phyloP scores from a whole-genome alignment of 371 early-diverging fungal species.

The Rozella allomycis region DNA sequence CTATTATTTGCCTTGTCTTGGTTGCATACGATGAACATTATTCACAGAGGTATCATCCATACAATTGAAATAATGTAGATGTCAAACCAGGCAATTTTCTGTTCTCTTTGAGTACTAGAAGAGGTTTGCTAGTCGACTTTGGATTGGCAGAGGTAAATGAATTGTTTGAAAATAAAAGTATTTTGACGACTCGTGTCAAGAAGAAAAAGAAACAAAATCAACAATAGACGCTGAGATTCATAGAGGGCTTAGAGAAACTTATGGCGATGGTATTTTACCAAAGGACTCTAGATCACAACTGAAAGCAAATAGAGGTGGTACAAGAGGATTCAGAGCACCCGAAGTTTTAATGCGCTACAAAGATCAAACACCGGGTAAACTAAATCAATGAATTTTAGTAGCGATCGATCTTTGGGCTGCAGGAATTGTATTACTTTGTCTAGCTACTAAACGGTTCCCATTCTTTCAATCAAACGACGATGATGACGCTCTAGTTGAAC shows the following conservation, averaged over 20 bases:
- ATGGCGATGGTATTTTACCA: too few species aligned
- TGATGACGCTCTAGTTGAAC: conserved; percentile 67
- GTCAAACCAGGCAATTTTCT: conserved; percentile 95
- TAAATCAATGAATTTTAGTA: neutral
- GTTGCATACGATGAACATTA: conserved; percentile 27
- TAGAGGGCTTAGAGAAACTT: neutral
- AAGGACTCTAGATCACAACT: conserved; percentile 47
- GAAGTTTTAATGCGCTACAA: conserved; percentile 77
- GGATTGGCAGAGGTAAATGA: conserved; percentile 72
- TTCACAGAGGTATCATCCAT: conserved; percentile 48
- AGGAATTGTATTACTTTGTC: conserved; percentile 68
- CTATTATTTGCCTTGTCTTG: conserved; percentile 43
- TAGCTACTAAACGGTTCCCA: conserved; percentile 69
- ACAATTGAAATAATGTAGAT: conserved; percentile 45
- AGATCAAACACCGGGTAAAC: conserved; percentile 53
- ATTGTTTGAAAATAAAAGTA: too few species aligned
- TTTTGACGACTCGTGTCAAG: too few species aligned
- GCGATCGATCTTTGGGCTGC: conserved; percentile 89
- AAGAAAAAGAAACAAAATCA: neutral
- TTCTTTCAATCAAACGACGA: conserved; percentile 83
- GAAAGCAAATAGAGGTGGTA: conserved; percentile 87
- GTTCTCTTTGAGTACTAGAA: conserved; percentile 37
- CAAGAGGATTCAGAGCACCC: conserved; percentile 92
- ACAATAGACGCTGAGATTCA: too few species aligned
- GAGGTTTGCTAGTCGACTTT: conserved; percentile 88